Base-by-base conservation (phyloP, 192 early-diverging fungal genomes). In the Allomyces macrogynus region DNA sequence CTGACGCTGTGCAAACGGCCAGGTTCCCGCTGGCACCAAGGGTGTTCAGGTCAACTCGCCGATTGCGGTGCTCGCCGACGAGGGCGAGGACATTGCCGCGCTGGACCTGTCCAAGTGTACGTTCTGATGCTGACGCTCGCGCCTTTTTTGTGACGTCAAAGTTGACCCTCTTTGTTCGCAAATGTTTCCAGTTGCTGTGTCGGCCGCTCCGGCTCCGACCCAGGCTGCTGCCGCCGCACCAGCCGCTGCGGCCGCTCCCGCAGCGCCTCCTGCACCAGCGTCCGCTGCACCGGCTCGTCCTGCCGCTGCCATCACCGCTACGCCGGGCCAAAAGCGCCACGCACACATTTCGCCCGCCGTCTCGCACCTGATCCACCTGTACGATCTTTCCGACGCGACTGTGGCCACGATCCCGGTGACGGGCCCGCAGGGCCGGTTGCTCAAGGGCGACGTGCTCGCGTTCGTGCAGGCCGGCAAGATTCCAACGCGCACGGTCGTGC, bases 371-470 rank as follows among this genome's bases (percentile, higher is more conserved):
- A n/a, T n/a, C 16, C 12, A n/a, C 49, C 49, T 57, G 49, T 57
- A 57, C 49, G 49, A 14, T 14, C 49, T 57, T 0, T 57, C 49
- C 49, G 16, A 14, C 49, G 12, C 49, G 49, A 57, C 49, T 16
- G 49, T 57, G 12, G 49, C 49, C 49, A n/a, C 49, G 49, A 57
- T 57, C 20, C 49, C 49, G 49, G 49, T 5, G 2, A 57, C 49
- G 16, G 49, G 49, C 20, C 49, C 49, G 5, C 49, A 57, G 49
- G 87, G 87, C 11, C 79, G 82, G 24, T 74, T 89, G 43, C 74
- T 89, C 61, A 89, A 89, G 75, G 87, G 87, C 60, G 87, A 89
- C 65, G 84, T 89, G 0, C 71, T 89, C 23, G 75, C 72, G 18
- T 84, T 82, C 70, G 67, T 89, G 44, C 70, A 69, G 63, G 68